Evolutionary conservation across 1,284 basidiomycete species (phyloP).

Genomic region (Ceratobasidium sp.): DNA sequence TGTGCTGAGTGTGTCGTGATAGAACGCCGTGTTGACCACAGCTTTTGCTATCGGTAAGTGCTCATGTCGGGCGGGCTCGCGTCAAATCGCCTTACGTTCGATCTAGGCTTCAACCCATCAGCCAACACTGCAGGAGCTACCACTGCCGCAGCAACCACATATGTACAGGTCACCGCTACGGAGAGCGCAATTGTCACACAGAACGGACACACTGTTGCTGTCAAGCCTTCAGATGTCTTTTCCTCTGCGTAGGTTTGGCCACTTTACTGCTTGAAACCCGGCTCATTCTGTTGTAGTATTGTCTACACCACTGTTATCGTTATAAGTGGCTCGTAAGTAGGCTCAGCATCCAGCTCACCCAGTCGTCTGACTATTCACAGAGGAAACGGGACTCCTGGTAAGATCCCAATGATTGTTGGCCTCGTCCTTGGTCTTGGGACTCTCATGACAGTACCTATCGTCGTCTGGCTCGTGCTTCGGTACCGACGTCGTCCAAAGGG

Average conservation of each 20-base stretch:
- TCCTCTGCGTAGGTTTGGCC: constrained; percentile 18
- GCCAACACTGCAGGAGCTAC: not conserved
- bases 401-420: constrained; percentile 23
- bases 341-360: not conserved
- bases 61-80: not conserved
- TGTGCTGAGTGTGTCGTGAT: not conserved
- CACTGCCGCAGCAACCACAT: not conserved
- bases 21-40: not conserved
- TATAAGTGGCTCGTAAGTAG: not conserved
- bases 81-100: not conserved
- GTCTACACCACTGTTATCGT: constrained; percentile 31
- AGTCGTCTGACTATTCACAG: not conserved
- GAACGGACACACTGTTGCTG: constrained; percentile 8
- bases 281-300: constrained; percentile 1
- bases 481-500: constrained; percentile 25
- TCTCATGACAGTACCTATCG: constrained; percentile 8
- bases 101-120: not conserved
- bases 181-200: not conserved
- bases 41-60: constrained; percentile 1
- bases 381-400: constrained; percentile 11
- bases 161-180: constrained; percentile 24
- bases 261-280: not conserved
- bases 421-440: not conserved
- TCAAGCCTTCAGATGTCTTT: constrained; percentile 21
- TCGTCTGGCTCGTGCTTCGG: constrained; percentile 30